phyloP scores from a whole-genome alignment of 768 basidiomycete genomes.

The Naematelia encephala region DNA sequence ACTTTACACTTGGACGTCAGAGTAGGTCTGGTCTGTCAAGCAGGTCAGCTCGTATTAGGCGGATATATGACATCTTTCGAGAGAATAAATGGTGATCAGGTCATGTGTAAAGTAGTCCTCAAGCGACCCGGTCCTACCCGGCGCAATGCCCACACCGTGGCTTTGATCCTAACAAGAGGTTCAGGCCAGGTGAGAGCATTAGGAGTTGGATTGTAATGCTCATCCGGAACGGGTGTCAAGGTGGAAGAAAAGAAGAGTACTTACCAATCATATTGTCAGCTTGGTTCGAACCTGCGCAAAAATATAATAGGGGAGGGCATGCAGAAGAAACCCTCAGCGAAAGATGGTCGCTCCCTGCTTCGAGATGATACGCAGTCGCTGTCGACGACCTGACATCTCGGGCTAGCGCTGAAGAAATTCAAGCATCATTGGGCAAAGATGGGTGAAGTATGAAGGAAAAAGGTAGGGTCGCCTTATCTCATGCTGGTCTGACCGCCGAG shows the following conservation, averaged over 20 bases:
- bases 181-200: conserved; percentile 13
- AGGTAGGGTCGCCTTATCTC: background rate
- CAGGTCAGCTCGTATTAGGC: too few relatives aligned
- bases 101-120: conserved; percentile 47
- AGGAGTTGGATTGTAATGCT: conserved; percentile 43
- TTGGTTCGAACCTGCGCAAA: background rate
- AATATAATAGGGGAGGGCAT: background rate
- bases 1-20: too few relatives aligned
- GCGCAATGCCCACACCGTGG: conserved; percentile 11
- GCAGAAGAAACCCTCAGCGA: conserved; percentile 33
- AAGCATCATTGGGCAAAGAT: conserved; percentile 42
- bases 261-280: background rate
- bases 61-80: background rate
- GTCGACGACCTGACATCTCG: conserved; percentile 30
- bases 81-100: conserved; percentile 34
- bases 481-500: background rate
- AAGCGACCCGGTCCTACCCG: conserved; percentile 39
- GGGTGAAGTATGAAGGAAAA: background rate
- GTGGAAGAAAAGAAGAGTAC: background rate
- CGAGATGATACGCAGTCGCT: conserved; percentile 27
- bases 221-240: conserved; percentile 13
- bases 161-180: background rate
- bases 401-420: conserved; percentile 50
- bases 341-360: conserved; percentile 39
- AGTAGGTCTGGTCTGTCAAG: too few relatives aligned